Base-by-base conservation (phyloP, 1,139 yeast genomes). In the Blastobotrys capitulatus region DNA sequence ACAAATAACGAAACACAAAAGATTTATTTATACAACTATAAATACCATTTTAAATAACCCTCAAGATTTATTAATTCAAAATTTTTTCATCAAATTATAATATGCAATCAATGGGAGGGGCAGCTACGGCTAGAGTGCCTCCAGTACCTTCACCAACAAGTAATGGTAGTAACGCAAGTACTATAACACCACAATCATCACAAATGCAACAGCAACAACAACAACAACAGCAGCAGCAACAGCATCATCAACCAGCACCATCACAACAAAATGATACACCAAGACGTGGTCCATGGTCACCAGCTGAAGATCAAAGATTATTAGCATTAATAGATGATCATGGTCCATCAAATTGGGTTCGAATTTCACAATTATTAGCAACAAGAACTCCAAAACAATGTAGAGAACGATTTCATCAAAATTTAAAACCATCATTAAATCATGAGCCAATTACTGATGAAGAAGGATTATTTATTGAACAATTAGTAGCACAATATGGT, bases 281-380 rank as follows among this genome's bases (percentile, higher is more conserved):
- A 22, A 58, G 80, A 54, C 69, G 92, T 51, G 96, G 97, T 0
- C 95, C 96, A 0, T 88, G 97, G 97, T 80, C 94, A 9, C 84
- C 89, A 1, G 83, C 82, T 41, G 97, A 88, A 64, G 96, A 88
- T 66, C 79, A 77, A 55, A 77, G 78, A 58, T 75, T 88, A 46
- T 69, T 88, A 62, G 86, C 83, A 38, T 73, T 87, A 42, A 86
- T 88, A 40, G 73, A 78, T 44, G 68, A 79, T 44, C 84, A 79
- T 66, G 95, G 95, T n/a, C 90, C 95, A 9, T 77, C 88, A 46
- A 87, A 87, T 65, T 89, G 97, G 96, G 96, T 88, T 12, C 76
- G 88, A 51, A 87, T 88, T 34, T 81, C 95, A 20, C 84, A 82
- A 57, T 74, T 78, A 53, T 72, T 89, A 52, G 82, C 82, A 44